Evolutionary conservation across 768 basidiomycete species (phyloP), one percentile per base, ranked within the genome.

Genomic region (Clathrus columnatus): DNA sequence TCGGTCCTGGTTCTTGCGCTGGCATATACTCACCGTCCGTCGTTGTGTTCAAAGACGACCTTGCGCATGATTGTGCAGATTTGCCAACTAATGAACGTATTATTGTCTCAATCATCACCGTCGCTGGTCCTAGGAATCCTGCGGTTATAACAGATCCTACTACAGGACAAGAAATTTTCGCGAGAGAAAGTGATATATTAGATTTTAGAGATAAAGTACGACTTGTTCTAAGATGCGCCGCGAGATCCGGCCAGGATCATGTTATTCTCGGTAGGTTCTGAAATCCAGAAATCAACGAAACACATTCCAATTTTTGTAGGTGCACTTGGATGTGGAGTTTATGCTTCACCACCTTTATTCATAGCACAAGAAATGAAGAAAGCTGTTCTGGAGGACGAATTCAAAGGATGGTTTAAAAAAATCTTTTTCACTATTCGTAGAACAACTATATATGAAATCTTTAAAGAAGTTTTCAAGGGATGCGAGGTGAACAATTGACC

Each of bases 281-380:
- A 24, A 16, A 10, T 51, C 21, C 1, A 0, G 6, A 16, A n/a
- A 7, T 20, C 30, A 49, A 11, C 23, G 32, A 30, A 18, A 50
- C 23, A 56, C 26, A 57, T 26, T 28, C 52, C 27, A 36, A 10
- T 20, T 55, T 29, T 21, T 17, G 29, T 44, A 73, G 74, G 72
- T 58, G 74, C 74, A 7, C 72, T 76, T 66, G 75, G 75, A 0
- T 75, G 74, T 54, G 75, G 75, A 7, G 73, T 69, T 0, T 76
- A 75, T 56, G 55, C 32, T 5, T 75, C 73, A 58, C 75, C 75
- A 8, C 69, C 75, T 2, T 59, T 59, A 4, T 63, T 70, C 26
- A 75, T 76, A 14, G 73, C 75, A 2, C 56, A 64, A 7, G 67
- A 73, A 60, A 75, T 76, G 75, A 73, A 70, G 50, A 60, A 58